These are phyloP conservation scores for Claviceps maximensis DNA, from an alignment of 2,329 filamentous ascomycete species.

Conservation along the genomic window DNA sequence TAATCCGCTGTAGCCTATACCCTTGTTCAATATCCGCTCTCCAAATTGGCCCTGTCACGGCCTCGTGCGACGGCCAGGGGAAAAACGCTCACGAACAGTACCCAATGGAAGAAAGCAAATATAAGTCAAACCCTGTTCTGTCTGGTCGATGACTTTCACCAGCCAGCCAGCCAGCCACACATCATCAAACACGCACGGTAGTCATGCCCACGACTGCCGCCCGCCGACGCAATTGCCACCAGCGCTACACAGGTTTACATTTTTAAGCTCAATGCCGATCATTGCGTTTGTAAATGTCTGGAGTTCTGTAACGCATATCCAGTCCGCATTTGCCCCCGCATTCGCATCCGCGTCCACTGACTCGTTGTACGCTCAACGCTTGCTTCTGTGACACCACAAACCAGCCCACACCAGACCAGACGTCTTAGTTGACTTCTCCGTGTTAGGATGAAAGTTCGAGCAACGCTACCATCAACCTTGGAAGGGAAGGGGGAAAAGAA, in stretches of 20 bases:
- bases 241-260: background rate
- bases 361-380: background rate
- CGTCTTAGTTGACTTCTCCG: background rate
- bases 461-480: background rate
- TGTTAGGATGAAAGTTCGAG: background rate
- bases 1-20: background rate
- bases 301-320: background rate
- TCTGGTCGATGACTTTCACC: background rate
- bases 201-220: background rate
- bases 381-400: conserved; percentile 3
- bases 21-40: background rate
- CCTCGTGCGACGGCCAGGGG: background rate
- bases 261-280: background rate
- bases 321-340: background rate
- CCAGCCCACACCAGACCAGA: background rate
- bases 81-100: background rate
- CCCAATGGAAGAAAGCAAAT: background rate
- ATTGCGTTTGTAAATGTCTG: background rate
- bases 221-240: background rate
- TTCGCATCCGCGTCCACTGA: background rate
- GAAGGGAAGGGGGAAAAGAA: background rate
- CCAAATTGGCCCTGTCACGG: background rate
- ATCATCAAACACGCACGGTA: background rate
- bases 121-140: background rate
- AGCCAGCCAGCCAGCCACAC: background rate